Conservation (phyloP, 768 basidiomycete genomes). For the Tulasnella sp. region DNA sequence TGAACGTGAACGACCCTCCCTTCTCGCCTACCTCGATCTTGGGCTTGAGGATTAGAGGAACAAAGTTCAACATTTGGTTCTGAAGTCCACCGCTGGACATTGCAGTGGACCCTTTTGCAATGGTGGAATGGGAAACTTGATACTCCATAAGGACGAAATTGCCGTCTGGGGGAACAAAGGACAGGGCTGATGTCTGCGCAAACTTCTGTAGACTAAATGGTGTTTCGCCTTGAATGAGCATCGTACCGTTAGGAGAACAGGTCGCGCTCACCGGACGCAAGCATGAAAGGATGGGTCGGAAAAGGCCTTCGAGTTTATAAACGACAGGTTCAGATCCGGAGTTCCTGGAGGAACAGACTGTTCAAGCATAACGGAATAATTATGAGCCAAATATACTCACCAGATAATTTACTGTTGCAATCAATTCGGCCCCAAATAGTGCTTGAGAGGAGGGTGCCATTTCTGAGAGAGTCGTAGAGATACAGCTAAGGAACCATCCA, state of each 20-base stretch:
- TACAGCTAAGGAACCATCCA: neutral
- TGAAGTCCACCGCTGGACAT: constrained; percentile 26
- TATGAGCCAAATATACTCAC: constrained; percentile 38
- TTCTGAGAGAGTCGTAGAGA: constrained; percentile 2
- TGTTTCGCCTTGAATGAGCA: neutral
- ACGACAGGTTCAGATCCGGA: constrained; percentile 75
- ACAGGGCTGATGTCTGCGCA: constrained; percentile 56
- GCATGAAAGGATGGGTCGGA: constrained; percentile 84
- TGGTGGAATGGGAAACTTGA: constrained; percentile 38
- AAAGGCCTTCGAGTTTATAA: constrained; percentile 65
- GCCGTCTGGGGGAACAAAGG: constrained; percentile 92
- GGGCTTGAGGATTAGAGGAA: constrained; percentile 33
- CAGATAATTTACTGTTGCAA: constrained; percentile 49
- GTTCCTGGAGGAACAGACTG: constrained; percentile 42
- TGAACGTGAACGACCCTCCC: constrained; percentile 56
- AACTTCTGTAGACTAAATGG: constrained; percentile 65
- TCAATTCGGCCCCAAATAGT: constrained; percentile 25
- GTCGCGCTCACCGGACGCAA: constrained; percentile 64
- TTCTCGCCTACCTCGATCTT: constrained; percentile 33
- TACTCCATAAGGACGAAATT: constrained; percentile 80
- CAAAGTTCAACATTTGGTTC: constrained; percentile 24
- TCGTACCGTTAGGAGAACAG: neutral
- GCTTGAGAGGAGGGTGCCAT: constrained; percentile 24
- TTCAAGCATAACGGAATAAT: constrained; percentile 25
- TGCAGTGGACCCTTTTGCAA: constrained; percentile 37